phyloP scores from a whole-genome alignment of 257 asterid species.

The Perilla frutescens region DNA sequence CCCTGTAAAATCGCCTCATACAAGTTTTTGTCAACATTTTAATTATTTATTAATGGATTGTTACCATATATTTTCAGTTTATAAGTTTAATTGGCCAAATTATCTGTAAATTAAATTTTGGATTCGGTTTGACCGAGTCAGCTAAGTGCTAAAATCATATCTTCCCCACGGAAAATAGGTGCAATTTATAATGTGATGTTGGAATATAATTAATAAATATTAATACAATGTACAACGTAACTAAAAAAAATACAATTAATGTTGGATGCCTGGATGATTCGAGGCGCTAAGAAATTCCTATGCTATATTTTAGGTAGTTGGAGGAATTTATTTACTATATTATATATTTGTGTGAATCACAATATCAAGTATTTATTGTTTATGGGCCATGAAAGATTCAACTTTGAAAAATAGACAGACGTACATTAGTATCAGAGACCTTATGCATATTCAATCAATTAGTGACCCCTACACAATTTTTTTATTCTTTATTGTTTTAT shows the following conservation, averaged over 20 bases:
- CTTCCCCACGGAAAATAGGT: neutral
- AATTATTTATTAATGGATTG: too few species aligned
- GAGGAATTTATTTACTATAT: neutral
- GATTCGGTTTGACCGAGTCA: neutral
- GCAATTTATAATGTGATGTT: constrained; percentile 16
- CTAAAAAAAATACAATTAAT: neutral
- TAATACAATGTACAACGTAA: neutral
- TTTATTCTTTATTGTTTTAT: neutral
- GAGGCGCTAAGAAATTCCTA: neutral
- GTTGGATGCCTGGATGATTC: neutral
- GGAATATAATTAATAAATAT: neutral
- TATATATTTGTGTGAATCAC: neutral
- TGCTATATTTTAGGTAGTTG: constrained; percentile 12
- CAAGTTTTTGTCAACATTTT: too few species aligned
- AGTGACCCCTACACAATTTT: constrained; percentile 3
- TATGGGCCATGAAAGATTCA: constrained; percentile 24
- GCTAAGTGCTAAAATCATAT: neutral
- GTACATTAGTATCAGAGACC: neutral
- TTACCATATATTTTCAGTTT: too few species aligned
- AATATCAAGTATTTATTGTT: constrained; percentile 17
- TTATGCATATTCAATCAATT: neutral
- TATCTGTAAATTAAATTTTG: neutral
- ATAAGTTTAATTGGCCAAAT: too few species aligned
- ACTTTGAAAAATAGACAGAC: constrained; percentile 2
- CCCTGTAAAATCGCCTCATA: too few species aligned